Evolutionary conservation across 352 stramenopile species (phyloP).

Genomic region (Phytopythium aichiense): DNA sequence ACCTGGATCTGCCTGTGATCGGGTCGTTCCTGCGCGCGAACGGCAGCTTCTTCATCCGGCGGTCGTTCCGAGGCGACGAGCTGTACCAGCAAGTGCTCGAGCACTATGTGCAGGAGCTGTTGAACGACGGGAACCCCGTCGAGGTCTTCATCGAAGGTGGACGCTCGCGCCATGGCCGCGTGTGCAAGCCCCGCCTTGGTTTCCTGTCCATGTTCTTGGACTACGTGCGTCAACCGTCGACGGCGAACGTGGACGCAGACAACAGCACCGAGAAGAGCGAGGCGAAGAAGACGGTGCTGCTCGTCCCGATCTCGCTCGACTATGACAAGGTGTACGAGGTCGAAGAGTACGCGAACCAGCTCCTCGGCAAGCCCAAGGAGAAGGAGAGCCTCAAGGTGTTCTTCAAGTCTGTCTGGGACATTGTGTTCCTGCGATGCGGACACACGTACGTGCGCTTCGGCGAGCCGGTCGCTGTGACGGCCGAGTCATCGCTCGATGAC

Average conservation of each 20-base stretch:
- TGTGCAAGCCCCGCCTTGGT: constrained; percentile 65
- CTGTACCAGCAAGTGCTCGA: constrained; percentile 86
- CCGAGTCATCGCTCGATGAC: constrained; percentile 36
- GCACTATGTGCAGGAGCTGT: constrained; percentile 79
- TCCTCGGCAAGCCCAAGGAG: constrained; percentile 83
- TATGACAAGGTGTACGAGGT: constrained; percentile 90
- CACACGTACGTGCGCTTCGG: constrained; percentile 87
- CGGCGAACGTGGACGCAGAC: not conserved
- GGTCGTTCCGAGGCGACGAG: constrained; percentile 63
- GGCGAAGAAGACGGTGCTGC: constrained; percentile 47
- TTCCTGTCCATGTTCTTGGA: constrained; percentile 74
- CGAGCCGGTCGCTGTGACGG: constrained; percentile 54
- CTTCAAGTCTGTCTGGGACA: constrained; percentile 63
- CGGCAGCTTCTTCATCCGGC: constrained; percentile 89
- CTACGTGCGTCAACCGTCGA: constrained; percentile 29
- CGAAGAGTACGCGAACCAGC: constrained; percentile 81
- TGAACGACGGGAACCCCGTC: constrained; percentile 75
- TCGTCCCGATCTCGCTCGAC: constrained; percentile 86
- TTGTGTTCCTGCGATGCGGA: constrained; percentile 72
- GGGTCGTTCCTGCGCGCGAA: constrained; percentile 79
- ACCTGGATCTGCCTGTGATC: constrained; percentile 80
- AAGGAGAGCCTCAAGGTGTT: constrained; percentile 76
- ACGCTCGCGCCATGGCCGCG: constrained; percentile 72
- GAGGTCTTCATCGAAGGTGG: constrained; percentile 90
- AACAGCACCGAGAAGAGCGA: not conserved